Conservation (phyloP, 2,329 filamentous ascomycete genomes). For the Tolypocladium tropicale region DNA sequence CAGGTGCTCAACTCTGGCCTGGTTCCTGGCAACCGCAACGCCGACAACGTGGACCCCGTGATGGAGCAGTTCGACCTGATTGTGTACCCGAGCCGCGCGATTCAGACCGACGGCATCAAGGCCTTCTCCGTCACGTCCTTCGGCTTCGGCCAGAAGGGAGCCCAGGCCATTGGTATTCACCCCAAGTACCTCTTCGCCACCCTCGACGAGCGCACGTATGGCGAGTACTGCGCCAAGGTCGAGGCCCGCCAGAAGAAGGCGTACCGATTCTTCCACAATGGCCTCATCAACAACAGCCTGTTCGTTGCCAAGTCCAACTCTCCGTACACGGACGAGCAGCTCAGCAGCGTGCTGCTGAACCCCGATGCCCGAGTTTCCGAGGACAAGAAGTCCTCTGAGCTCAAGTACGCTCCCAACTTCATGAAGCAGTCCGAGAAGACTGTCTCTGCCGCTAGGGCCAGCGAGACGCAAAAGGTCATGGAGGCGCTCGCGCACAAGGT, state of each 20-base stretch:
- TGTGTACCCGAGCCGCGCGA: conserved; percentile 86
- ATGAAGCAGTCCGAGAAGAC: conserved; percentile 54
- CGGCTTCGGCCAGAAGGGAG: conserved; percentile 98
- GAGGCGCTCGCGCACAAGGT: conserved; percentile 62
- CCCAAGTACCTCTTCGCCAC: conserved; percentile 91
- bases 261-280: conserved; percentile 97
- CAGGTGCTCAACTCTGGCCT: conserved; percentile 91
- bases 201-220: conserved; percentile 78
- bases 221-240: conserved; percentile 77
- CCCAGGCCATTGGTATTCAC: conserved; percentile 93
- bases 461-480: conserved; percentile 64
- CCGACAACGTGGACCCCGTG: conserved; percentile 89
- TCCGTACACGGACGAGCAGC: conserved; percentile 82
- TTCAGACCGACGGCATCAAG: conserved; percentile 97
- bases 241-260: conserved; percentile 95
- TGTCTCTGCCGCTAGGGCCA: conserved; percentile 35
- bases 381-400: conserved; percentile 78
- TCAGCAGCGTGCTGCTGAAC: conserved; percentile 84
- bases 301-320: conserved; percentile 92
- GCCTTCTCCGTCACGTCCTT: conserved; percentile 98
- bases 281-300: conserved; percentile 93
- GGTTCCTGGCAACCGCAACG: conserved; percentile 94
- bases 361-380: conserved; percentile 75
- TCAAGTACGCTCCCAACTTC: conserved; percentile 62
- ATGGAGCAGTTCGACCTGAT: conserved; percentile 99